A percentile compares a stretch with the other conserved stretches of the same genome.
These are phyloP conservation scores for Claviceps humidiphila DNA, from an alignment of 2,329 filamentous ascomycete species.

Conservation along the genomic window DNA sequence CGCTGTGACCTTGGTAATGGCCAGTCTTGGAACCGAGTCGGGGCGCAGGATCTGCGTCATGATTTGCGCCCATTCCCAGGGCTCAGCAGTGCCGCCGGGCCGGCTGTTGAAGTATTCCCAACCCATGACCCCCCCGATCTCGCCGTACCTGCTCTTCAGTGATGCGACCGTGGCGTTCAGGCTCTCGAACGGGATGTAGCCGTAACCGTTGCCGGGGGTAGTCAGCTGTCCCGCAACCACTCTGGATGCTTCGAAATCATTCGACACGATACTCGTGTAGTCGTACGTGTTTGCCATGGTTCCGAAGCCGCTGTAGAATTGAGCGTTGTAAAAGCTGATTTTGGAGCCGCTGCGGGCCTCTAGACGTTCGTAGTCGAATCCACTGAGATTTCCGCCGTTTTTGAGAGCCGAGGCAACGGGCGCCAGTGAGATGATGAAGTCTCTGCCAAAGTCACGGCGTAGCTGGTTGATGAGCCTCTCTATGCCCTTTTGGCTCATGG, in stretches of 20 bases:
- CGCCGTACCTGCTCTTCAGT: constrained; percentile 37
- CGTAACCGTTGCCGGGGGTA: constrained; percentile 52
- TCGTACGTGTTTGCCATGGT: constrained; percentile 26
- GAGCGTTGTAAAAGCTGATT: constrained; percentile 72
- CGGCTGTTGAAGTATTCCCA: constrained; percentile 78
- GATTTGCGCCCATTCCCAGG: constrained; percentile 62
- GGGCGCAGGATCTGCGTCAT: constrained; percentile 16
- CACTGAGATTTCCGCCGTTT: constrained; percentile 48
- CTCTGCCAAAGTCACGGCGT: constrained; percentile 50
- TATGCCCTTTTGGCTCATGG: constrained; percentile 51
- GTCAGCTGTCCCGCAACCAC: constrained; percentile 70
- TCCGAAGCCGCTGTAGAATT: constrained; percentile 84
- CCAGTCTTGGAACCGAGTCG: constrained; percentile 6
- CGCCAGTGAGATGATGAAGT: constrained; percentile 64
- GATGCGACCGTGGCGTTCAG: constrained; percentile 26
- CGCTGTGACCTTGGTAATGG: constrained; percentile 6
- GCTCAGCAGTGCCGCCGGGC: constrained; percentile 35
- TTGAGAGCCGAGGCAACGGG: constrained; percentile 63
- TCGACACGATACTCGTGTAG: constrained; percentile 34
- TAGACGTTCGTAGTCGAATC: constrained; percentile 63
- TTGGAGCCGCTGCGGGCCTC: constrained; percentile 48
- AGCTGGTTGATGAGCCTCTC: constrained; percentile 52
- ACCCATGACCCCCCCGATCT: constrained; percentile 74
- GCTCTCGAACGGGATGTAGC: constrained; percentile 31
- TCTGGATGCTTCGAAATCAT: constrained; percentile 57